Evolutionary conservation across 306 rosid species (phyloP).

Genomic region (Vigna reflexopilosa): DNA sequence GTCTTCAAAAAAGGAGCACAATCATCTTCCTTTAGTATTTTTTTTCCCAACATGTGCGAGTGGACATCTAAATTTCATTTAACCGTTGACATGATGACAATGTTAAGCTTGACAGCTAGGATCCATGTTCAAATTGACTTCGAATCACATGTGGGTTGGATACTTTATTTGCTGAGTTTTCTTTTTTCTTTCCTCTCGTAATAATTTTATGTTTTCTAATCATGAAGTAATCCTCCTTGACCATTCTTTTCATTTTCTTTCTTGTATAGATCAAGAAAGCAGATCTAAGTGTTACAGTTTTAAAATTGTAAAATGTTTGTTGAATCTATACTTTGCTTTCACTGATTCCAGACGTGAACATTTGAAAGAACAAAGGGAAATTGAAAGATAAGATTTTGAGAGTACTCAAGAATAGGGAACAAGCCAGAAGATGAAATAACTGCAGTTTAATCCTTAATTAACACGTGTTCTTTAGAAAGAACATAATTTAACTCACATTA

Average conservation of each 20-base stretch:
- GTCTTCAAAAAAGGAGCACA: no score
- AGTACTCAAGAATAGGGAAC: neutral
- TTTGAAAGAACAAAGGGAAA: neutral
- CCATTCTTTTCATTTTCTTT: slow-evolving; percentile 4
- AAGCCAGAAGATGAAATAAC: slow-evolving; percentile 5
- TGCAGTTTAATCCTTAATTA: neutral
- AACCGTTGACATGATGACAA: slow-evolving; percentile 1
- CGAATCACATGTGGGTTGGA: slow-evolving; percentile 9
- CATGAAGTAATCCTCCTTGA: neutral
- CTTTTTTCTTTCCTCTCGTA: neutral
- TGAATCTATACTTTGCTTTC: neutral
- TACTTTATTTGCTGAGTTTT: neutral
- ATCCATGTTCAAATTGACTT: neutral
- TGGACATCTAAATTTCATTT: neutral
- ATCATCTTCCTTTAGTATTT: no score
- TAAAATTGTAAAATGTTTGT: neutral
- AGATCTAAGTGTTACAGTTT: neutral
- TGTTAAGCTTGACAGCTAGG: slow-evolving; percentile 1
- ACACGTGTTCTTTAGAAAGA: neutral
- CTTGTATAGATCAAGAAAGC: neutral
- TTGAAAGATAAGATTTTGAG: neutral
- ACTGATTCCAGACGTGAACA: neutral
- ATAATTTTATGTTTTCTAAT: neutral
- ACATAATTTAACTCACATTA: slow-evolving; percentile 14
- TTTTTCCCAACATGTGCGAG: no score